These are phyloP conservation scores for Myxozyma mucilagina DNA, from an alignment of 805 yeast genomes.

Conservation along the genomic window DNA sequence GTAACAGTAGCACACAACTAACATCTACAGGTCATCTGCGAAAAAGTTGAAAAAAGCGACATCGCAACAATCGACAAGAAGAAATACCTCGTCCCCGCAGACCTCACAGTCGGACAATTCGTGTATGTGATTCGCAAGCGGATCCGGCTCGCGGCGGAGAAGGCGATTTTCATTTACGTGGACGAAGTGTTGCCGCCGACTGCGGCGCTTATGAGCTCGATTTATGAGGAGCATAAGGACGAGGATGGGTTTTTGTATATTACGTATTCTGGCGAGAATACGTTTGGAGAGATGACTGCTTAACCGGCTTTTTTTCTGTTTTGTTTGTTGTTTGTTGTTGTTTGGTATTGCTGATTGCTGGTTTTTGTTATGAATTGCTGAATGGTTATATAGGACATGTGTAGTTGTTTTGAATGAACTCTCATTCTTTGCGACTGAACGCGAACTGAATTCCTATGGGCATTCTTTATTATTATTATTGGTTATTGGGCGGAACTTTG, in stretches of 20 bases:
- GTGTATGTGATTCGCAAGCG: constrained; percentile 97
- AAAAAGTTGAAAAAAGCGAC: constrained; percentile 94
- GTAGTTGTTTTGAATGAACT: too few relatives aligned
- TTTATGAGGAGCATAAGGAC: constrained; percentile 95
- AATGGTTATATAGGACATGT: too few relatives aligned
- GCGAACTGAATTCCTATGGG: too few relatives aligned
- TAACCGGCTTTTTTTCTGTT: constrained; percentile 1
- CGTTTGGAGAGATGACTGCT: too few relatives aligned
- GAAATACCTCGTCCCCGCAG: constrained; percentile 94
- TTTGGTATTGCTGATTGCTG: background rate
- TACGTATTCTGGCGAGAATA: constrained; percentile 88
- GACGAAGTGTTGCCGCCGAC: constrained; percentile 98
- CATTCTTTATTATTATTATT: too few relatives aligned
- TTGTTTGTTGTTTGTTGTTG: background rate
- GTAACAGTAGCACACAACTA: background rate
- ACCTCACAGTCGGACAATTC: constrained; percentile 95
- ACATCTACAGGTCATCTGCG: constrained; percentile 65
- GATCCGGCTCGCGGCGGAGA: constrained; percentile 91
- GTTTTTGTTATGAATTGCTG: background rate
- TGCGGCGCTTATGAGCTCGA: constrained; percentile 91
- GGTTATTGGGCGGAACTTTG: too few relatives aligned
- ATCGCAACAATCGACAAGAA: constrained; percentile 96
- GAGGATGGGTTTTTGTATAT: constrained; percentile 97
- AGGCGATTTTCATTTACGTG: constrained; percentile 96
- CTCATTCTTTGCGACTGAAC: too few relatives aligned